Percentiles rank a stretch among this genome's conserved stretches.
Conservation (phyloP, 768 basidiomycete species). For the Leccinum truebloodii region DNA sequence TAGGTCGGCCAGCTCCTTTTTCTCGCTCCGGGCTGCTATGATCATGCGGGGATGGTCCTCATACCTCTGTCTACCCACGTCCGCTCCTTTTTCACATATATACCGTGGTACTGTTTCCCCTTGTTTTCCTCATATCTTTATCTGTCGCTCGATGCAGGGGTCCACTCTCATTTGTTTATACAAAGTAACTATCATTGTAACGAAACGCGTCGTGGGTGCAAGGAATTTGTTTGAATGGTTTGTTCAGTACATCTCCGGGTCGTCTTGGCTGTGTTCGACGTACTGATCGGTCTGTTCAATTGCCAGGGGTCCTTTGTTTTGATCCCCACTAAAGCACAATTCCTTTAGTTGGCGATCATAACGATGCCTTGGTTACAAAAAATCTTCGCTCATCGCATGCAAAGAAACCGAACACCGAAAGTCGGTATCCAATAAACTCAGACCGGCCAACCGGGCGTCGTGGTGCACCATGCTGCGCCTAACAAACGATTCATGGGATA, state of each 20-base stretch:
- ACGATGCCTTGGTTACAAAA: too few relatives aligned
- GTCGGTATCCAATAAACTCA: too few relatives aligned
- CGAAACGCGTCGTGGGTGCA: not conserved
- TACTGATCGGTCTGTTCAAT: too few relatives aligned
- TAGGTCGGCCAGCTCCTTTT: conserved; percentile 8
- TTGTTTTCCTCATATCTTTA: not conserved
- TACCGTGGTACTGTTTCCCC: not conserved
- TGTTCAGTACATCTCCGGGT: not conserved
- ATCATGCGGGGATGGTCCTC: not conserved
- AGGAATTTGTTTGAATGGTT: not conserved
- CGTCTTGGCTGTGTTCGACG: too few relatives aligned
- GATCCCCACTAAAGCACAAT: not conserved
- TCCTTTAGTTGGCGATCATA: too few relatives aligned
- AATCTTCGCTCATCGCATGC: too few relatives aligned
- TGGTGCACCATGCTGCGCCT: too few relatives aligned
- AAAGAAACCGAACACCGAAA: too few relatives aligned
- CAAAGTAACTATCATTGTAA: not conserved
- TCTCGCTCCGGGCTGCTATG: not conserved
- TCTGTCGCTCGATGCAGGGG: not conserved
- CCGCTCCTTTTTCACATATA: not conserved
- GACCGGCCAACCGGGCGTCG: too few relatives aligned
- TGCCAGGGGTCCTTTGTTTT: not conserved
- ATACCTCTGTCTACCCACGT: not conserved
- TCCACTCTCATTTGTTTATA: not conserved
- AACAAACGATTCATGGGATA: too few relatives aligned